phyloP scores from a whole-genome alignment of 768 basidiomycete species.

The Tremella yokohamensis region DNA sequence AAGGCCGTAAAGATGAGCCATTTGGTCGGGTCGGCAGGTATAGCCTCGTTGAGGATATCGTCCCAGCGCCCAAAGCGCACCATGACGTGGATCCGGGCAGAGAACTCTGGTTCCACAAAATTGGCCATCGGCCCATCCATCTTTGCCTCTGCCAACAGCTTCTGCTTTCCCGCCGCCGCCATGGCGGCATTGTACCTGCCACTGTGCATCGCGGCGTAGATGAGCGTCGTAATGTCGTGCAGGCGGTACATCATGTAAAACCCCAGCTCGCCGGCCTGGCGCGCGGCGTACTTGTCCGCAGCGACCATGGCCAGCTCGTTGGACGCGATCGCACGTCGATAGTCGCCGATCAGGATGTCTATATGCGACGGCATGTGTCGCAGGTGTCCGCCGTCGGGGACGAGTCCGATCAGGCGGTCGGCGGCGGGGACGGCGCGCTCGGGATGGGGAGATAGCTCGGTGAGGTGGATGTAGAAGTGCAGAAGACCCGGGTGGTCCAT shows the following conservation, averaged over 20 bases:
- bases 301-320: slow-evolving; percentile 29
- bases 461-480: slow-evolving; percentile 42
- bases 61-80: slow-evolving; percentile 43
- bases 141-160: slow-evolving; percentile 10
- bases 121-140: slow-evolving; percentile 20
- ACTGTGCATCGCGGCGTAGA: slow-evolving; percentile 41
- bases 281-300: slow-evolving; percentile 28
- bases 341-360: slow-evolving; percentile 43
- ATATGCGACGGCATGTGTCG: slow-evolving; percentile 47
- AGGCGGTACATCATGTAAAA: slow-evolving; percentile 39
- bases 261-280: slow-evolving; percentile 6
- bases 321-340: slow-evolving; percentile 34
- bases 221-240: slow-evolving; percentile 33
- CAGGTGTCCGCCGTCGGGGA: slow-evolving; percentile 40
- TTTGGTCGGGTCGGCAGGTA: slow-evolving; percentile 17
- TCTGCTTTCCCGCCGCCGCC: slow-evolving; percentile 27
- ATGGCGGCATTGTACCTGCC: slow-evolving; percentile 34
- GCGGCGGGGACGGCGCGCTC: slow-evolving; percentile 34
- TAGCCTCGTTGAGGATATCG: slow-evolving; percentile 21
- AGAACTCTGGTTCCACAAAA: slow-evolving; percentile 23
- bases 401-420: slow-evolving; percentile 24
- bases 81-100: slow-evolving; percentile 29
- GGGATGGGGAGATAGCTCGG: slow-evolving; percentile 36
- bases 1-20: slow-evolving; percentile 29
- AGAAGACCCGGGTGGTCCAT: slow-evolving; percentile 33